Percentiles rank a stretch among this genome's conserved stretches.
phyloP scores from a whole-genome alignment of 768 basidiomycete species.

The Scleroderma citrinum region DNA sequence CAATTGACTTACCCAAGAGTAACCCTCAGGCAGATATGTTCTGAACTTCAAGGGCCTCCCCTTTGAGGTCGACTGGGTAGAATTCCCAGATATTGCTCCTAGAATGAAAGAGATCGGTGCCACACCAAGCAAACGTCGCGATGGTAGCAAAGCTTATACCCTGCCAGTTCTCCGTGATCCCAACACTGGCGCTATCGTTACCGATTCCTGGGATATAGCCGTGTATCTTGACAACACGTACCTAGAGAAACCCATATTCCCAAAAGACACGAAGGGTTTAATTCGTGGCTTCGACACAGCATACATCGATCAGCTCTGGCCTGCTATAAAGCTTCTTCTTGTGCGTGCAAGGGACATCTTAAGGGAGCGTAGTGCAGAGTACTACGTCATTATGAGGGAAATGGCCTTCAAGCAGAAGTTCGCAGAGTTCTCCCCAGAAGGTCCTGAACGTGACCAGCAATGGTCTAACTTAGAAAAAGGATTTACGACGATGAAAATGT shows the following conservation, averaged over 20 bases:
- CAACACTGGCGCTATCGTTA: no score
- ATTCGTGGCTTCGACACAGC: conserved; percentile 18
- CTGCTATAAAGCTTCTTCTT: conserved; percentile 10
- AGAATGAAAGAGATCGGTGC: no score
- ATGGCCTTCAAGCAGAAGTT: conserved; percentile 27
- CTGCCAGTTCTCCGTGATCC: conserved; percentile 31
- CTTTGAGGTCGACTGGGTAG: conserved; percentile 29
- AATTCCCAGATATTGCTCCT: conserved; percentile 28
- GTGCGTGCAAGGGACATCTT: conserved; percentile 24
- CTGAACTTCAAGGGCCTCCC: conserved; percentile 29
- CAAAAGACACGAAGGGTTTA: conserved; percentile 15
- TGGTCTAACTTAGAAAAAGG: conserved; percentile 20
- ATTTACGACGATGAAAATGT: conserved; percentile 7
- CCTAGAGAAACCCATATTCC: conserved; percentile 25
- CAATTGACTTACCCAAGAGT: neutral
- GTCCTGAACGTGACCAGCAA: no score
- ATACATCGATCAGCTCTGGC: neutral
- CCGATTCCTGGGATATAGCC: no score
- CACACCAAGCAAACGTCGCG: conserved; percentile 8
- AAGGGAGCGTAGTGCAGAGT: conserved; percentile 29
- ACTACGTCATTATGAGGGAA: conserved; percentile 35
- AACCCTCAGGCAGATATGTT: conserved; percentile 19
- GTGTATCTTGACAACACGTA: conserved; percentile 33
- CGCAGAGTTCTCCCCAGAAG: conserved; percentile 34
- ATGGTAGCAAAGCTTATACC: conserved; percentile 23